A percentile compares a stretch with the other conserved stretches of the same genome.
phyloP scores from a whole-genome alignment of 2,329 filamentous ascomycete species.

The Colletotrichum acutatum region DNA sequence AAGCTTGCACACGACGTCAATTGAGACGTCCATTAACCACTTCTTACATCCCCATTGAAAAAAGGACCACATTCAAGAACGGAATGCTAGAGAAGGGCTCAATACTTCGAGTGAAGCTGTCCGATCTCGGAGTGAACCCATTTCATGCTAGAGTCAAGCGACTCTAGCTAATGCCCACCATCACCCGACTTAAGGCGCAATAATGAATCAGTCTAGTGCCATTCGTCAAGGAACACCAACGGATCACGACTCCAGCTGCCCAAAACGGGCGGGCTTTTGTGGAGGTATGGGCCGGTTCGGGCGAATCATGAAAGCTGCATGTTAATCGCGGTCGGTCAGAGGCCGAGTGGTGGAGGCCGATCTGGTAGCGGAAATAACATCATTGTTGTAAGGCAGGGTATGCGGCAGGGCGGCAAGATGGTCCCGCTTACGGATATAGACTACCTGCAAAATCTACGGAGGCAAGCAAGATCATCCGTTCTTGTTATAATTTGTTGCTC shows the following conservation, averaged over 20 bases:
- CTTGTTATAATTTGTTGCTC: neutral
- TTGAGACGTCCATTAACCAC: neutral
- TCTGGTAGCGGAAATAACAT: constrained; percentile 30
- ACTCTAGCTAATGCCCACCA: neutral
- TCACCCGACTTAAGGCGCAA: no score
- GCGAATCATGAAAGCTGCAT: constrained; percentile 26
- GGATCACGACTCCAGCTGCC: neutral
- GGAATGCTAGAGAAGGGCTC: neutral
- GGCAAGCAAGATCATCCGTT: neutral
- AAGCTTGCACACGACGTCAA: neutral
- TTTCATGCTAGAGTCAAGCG: neutral
- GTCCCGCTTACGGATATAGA: constrained; percentile 13
- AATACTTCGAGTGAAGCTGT: neutral
- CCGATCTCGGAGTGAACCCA: neutral
- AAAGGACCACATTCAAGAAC: neutral
- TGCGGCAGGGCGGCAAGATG: neutral
- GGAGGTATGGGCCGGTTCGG: constrained; percentile 12
- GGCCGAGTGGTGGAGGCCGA: constrained; percentile 25
- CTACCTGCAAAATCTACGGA: neutral
- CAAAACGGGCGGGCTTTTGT: constrained; percentile 14
- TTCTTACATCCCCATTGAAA: neutral
- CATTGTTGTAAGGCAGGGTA: neutral
- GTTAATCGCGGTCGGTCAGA: neutral
- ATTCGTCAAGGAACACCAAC: neutral
- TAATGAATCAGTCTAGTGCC: no score